phyloP scores from a whole-genome alignment of 768 basidiomycete genomes.

The Lentinula edodes region DNA sequence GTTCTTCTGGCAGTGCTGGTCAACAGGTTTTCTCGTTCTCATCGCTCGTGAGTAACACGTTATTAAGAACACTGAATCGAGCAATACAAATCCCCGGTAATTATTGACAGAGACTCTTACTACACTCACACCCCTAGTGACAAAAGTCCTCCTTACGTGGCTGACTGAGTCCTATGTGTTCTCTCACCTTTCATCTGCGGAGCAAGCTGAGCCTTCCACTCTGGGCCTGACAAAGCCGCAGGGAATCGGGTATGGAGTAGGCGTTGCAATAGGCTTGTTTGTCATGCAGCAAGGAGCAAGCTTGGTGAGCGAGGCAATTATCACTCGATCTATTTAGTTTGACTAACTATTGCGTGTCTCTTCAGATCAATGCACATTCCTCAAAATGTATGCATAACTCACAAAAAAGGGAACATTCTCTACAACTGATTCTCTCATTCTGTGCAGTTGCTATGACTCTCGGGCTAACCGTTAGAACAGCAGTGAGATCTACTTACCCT shows the following conservation, averaged over 20 bases:
- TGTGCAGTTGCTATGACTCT: conserved; percentile 26
- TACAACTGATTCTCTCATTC: not conserved
- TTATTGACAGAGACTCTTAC: conserved; percentile 32
- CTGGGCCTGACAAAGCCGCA: conserved; percentile 26
- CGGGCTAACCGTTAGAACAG: conserved; percentile 29
- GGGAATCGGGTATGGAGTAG: conserved; percentile 48
- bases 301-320: not conserved
- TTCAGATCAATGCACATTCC: conserved; percentile 25
- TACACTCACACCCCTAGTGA: conserved; percentile 42
- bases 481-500: conserved; percentile 18
- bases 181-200: conserved; percentile 23
- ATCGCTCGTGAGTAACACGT: conserved; percentile 3
- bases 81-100: not conserved
- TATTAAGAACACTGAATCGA: not conserved
- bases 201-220: conserved; percentile 16
- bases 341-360: not conserved
- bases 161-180: conserved; percentile 37
- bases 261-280: conserved; percentile 43
- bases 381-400: conserved; percentile 16
- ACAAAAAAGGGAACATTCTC: not conserved
- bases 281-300: conserved; percentile 33
- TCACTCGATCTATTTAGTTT: not conserved
- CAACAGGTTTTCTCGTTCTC: conserved; percentile 7
- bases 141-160: conserved; percentile 42
- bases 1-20: conserved; percentile 9